phyloP scores from a whole-genome alignment of 441 rosid genomes.

The Jatropha multifida region DNA sequence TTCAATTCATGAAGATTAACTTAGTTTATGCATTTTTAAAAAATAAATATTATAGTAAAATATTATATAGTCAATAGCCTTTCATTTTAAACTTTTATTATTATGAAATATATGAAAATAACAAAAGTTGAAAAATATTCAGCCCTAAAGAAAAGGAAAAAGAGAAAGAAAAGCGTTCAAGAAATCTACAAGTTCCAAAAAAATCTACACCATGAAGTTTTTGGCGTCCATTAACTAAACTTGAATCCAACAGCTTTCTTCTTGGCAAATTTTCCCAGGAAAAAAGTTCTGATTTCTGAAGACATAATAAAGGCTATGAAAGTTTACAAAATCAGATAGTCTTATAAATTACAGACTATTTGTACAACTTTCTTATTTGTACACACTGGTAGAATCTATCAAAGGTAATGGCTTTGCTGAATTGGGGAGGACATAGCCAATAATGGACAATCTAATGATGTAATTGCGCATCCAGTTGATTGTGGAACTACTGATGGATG shows the following conservation, averaged over 20 bases:
- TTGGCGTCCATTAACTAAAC: not conserved
- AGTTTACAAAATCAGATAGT: constrained; percentile 29
- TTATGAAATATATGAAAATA: no score
- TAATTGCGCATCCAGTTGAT: constrained; percentile 58
- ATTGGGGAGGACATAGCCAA: constrained; percentile 69
- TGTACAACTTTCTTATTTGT: constrained; percentile 26
- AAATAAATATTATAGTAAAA: no score
- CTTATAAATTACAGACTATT: constrained; percentile 30
- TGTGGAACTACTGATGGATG: constrained; percentile 60
- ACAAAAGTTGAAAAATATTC: no score
- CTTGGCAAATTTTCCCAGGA: constrained; percentile 14
- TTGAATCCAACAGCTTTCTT: not conserved
- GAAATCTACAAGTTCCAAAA: not conserved
- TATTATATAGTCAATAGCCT: no score
- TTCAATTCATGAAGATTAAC: no score
- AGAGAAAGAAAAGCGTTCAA: not conserved
- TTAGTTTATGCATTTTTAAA: no score
- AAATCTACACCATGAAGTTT: not conserved
- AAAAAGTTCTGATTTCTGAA: constrained; percentile 10
- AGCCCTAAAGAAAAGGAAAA: no score
- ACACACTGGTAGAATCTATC: constrained; percentile 28
- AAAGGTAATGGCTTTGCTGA: constrained; percentile 66
- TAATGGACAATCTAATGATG: constrained; percentile 61
- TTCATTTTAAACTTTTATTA: no score
- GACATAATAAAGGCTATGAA: constrained; percentile 23